These are phyloP conservation scores for Ceratocystis alfenasii DNA, from an alignment of 2,329 filamentous ascomycete genomes.

Conservation along the genomic window DNA sequence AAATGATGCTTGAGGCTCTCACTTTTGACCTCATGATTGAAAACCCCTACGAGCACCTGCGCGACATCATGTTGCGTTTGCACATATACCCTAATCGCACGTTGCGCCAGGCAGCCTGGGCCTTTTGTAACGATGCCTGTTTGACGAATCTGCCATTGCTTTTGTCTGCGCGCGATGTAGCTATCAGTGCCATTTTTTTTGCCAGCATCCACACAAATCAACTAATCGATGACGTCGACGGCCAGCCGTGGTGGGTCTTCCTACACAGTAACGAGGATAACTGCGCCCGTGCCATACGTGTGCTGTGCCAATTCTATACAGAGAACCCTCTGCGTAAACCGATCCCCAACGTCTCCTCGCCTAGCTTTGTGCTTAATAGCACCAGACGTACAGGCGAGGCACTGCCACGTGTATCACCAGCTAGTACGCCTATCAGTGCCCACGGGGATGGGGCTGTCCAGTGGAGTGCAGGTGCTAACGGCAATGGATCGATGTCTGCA, in stretches of 20 bases:
- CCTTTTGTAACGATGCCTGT: constrained; percentile 83
- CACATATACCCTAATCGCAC: constrained; percentile 66
- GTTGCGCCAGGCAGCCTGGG: constrained; percentile 78
- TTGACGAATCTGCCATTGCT: constrained; percentile 76
- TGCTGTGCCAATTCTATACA: constrained; percentile 58
- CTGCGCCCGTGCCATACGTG: constrained; percentile 60
- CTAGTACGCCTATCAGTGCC: constrained; percentile 28
- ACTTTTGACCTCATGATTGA: constrained; percentile 91
- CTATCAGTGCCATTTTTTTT: constrained; percentile 76
- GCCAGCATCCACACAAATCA: constrained; percentile 63
- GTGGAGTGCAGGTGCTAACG: too few relatives aligned
- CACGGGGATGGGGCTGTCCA: neutral
- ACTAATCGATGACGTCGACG: constrained; percentile 63
- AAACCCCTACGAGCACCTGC: constrained; percentile 74
- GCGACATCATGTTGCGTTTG: constrained; percentile 64
- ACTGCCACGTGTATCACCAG: constrained; percentile 25
- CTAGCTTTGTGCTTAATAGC: constrained; percentile 44
- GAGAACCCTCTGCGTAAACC: constrained; percentile 52
- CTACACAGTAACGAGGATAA: constrained; percentile 59
- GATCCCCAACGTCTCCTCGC: constrained; percentile 40
- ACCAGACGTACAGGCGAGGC: constrained; percentile 34
- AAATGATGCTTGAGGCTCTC: constrained; percentile 77
- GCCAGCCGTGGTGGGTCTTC: constrained; percentile 76
- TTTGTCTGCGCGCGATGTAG: constrained; percentile 67
- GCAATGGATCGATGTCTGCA: too few relatives aligned